Conservation (phyloP, 2,329 filamentous ascomycete genomes). For the Daldinia sp. region DNA sequence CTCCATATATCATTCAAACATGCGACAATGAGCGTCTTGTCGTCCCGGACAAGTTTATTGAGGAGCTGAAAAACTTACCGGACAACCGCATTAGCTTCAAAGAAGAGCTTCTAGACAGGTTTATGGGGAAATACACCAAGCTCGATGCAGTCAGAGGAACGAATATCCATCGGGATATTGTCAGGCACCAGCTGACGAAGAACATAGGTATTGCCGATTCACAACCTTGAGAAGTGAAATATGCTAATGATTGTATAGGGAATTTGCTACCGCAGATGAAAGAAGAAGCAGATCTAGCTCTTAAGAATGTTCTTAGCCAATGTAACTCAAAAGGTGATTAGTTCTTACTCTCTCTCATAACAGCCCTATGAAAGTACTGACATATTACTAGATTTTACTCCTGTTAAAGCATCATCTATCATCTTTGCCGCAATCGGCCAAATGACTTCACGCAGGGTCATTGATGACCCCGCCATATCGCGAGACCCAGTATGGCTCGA, state of each 20-base stretch:
- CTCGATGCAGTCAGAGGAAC: conserved; percentile 1
- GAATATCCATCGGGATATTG: conserved; percentile 3
- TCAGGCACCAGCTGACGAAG: not conserved
- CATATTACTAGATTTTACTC: not conserved
- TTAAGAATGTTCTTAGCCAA: conserved; percentile 2
- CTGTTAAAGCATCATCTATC: not conserved
- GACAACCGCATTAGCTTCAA: not conserved
- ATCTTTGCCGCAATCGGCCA: not conserved
- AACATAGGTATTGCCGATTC: not conserved
- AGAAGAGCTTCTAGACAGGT: not conserved
- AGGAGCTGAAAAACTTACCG: conserved; percentile 2
- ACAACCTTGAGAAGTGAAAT: not conserved
- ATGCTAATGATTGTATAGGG: not conserved
- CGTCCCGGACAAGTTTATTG: conserved; percentile 4
- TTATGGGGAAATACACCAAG: conserved; percentile 9
- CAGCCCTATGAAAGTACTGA: not conserved
- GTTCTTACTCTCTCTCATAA: not conserved
- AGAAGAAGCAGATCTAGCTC: conserved; percentile 6
- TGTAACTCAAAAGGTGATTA: conserved; percentile 4
- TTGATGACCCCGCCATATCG: conserved; percentile 2
- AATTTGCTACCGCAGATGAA: not conserved
- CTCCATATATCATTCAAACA: not conserved
- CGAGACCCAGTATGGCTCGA: conserved; percentile 6
- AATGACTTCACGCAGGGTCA: conserved; percentile 2
- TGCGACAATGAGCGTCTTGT: conserved; percentile 3